Evolutionary conservation across 257 asterid genomes (phyloP), one percentile per base, ranked within the genome.

Genomic region (Plectranthus barbatus): DNA sequence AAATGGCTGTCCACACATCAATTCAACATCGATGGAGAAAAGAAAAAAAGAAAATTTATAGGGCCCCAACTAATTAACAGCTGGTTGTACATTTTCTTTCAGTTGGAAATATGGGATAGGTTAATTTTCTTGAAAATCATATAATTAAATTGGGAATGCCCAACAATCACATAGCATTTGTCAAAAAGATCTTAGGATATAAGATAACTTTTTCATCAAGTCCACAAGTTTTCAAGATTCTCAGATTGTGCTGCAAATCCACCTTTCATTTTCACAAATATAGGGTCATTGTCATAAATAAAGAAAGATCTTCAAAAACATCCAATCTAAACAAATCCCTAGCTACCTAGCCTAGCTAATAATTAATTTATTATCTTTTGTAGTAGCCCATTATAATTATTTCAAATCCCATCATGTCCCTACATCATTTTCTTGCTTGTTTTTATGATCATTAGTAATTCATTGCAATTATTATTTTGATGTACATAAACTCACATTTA

Each of bases 321-420:
- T 74, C 83, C 76, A 70, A 83, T 78, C 80, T 67, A 70, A 81
- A 65, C 74, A 75, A 77, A 77, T 49, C 57, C 36, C 6, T 31
- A 31, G 36, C 36, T 31, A 31, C 7, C 36, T 31, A 31, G 36
- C 46, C 26, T 46, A 20, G 33, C 53, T 36, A 52, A 67, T 33
- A 15, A 33, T 55, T 55, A 3, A 47, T 17, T 3, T 57, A 50
- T 50, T 69, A 7, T 10, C 54, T 34, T 29, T 46, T 23, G 52
- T 59, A 59, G 67, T 50, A 31, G 7, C 69, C 68, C 70, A 53
- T 49, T 40, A 17, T 44, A 54, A 37, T 57, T 15, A 68, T 61
- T 62, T 75, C 20, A 62, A 64, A 15, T 56, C 61, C 10, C 59
- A 59, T 47, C 55, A 20, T 48, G 74, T 66, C 81, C 81, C 87